Evolutionary conservation across 352 stramenopile species (phyloP), one percentile per base, ranked within the genome.

Genomic region (Pythium graminicola): DNA sequence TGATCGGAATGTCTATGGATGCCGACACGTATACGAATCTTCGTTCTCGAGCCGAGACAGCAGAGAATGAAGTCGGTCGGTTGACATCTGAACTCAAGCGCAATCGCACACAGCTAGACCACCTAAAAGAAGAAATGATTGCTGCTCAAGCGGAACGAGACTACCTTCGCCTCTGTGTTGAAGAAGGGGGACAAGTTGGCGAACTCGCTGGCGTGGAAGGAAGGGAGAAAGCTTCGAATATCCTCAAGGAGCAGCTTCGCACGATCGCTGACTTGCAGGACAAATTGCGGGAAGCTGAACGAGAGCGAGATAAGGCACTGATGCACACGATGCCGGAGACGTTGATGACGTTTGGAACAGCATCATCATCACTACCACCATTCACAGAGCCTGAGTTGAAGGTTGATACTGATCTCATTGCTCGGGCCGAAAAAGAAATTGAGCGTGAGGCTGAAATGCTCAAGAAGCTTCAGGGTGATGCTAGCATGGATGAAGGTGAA

Each of bases 71-170:
- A 51, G 81, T 93, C 8, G 62, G 66, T 40, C 73, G 83, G 16
- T 57, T 93, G 22, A 90, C 75, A 1, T 64, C 65, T 8, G 83
- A 93, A 33, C 45, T 91, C 4, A 93, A 93, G 67, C 78, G 83
- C 28, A 77, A 73, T 39, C 84, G 85, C 29, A 84, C 62, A 1
- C 81, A 90, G 46, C 69, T 91, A 36, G 83, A 93, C 40, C 68
- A 81, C n/a, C 57, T 92, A 48, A 90, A 77, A 40, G 77, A 90
- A 58, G 80, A 93, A 49, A 86, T 90, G 78, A 86, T 93, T n/a
- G 72, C 75, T 24, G 81, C 83, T 2, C 83, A 93, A 64, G 76
- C 80, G 27, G 81, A 93, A 51, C 79, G 83, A 13, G 83, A 93
- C 33, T 87, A 89, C 29, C 51, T 90, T 19, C 71, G 76, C 0